Conservation (phyloP, 495 filamentous ascomycete species). For the Hypomontagnella monticulosa region DNA sequence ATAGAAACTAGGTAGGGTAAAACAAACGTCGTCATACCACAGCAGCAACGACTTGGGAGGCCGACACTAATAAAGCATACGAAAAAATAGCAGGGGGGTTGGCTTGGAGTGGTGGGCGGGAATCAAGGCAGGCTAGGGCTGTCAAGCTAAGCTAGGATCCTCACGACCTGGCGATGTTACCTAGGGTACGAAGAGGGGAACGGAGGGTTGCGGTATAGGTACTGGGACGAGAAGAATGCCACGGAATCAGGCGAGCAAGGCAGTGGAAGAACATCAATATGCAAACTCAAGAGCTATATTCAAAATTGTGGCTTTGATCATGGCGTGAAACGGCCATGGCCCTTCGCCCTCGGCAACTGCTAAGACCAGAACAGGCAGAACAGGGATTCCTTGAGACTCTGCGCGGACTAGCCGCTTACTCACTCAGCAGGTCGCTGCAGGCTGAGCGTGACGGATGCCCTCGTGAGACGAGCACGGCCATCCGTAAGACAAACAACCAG, state of each 20-base stretch:
- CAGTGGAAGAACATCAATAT: constrained; percentile 10
- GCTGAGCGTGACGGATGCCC: constrained; percentile 41
- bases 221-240: constrained; percentile 32
- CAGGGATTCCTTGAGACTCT: constrained; percentile 16
- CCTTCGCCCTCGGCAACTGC: background rate
- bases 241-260: constrained; percentile 34
- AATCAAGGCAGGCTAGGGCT: constrained; percentile 43
- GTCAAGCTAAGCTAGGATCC: constrained; percentile 36
- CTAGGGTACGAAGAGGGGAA: constrained; percentile 19
- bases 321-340: constrained; percentile 2
- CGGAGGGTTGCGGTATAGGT: constrained; percentile 13
- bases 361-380: background rate
- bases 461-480: constrained; percentile 36
- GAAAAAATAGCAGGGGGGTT: constrained; percentile 38
- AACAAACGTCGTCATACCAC: constrained; percentile 61
- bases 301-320: constrained; percentile 31
- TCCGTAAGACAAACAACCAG: constrained; percentile 34
- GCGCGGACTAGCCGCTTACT: constrained; percentile 19
- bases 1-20: constrained; percentile 37
- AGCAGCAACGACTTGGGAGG: constrained; percentile 33
- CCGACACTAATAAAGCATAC: constrained; percentile 35
- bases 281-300: background rate
- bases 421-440: constrained; percentile 40
- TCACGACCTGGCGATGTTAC: constrained; percentile 35
- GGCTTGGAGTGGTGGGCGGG: constrained; percentile 39